Evolutionary conservation across 2,329 filamentous ascomycete genomes (phyloP).

Genomic region (Hypocreales sp.): DNA sequence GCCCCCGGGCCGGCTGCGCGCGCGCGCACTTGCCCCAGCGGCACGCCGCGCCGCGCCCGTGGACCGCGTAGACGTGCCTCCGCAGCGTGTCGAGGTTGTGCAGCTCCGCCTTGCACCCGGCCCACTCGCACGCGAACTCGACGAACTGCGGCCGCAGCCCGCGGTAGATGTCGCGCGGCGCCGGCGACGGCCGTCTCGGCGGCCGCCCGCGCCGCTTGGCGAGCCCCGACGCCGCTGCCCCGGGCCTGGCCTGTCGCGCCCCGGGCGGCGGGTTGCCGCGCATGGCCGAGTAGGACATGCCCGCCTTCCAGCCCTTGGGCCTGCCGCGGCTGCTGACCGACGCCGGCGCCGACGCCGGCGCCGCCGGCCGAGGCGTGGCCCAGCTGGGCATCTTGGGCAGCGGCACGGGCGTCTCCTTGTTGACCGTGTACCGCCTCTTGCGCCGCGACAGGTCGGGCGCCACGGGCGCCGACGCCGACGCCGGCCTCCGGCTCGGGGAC

Average conservation of each 20-base stretch:
- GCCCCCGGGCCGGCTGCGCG: slow-evolving; percentile 11
- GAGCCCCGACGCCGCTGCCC: slow-evolving; percentile 9
- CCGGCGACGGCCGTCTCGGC: slow-evolving; percentile 20
- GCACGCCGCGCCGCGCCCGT: slow-evolving; percentile 18
- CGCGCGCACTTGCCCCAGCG: slow-evolving; percentile 16
- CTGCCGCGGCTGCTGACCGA: slow-evolving; percentile 18
- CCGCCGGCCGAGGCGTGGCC: background rate
- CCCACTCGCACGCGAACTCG: slow-evolving; percentile 46
- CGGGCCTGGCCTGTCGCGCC: slow-evolving; percentile 11
- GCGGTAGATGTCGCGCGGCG: slow-evolving; percentile 25
- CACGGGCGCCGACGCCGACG: no score
- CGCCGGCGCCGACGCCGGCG: background rate
- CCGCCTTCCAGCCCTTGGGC: slow-evolving; percentile 27
- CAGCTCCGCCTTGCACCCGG: slow-evolving; percentile 40
- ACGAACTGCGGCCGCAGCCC: slow-evolving; percentile 26
- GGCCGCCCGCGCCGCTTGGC: slow-evolving; percentile 27
- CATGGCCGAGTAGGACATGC: slow-evolving; percentile 13
- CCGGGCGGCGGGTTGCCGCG: slow-evolving; percentile 4
- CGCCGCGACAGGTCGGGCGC: no score
- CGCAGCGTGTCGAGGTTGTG: slow-evolving; percentile 46
- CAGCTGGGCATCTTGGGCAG: slow-evolving; percentile 1
- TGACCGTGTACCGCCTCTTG: background rate
- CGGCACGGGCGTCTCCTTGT: slow-evolving; percentile 5
- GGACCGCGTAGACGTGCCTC: slow-evolving; percentile 35
- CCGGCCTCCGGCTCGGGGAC: slow-evolving; percentile 4